phyloP scores from a whole-genome alignment of 2,329 filamentous ascomycete genomes.

The Alternaria gaisen region DNA sequence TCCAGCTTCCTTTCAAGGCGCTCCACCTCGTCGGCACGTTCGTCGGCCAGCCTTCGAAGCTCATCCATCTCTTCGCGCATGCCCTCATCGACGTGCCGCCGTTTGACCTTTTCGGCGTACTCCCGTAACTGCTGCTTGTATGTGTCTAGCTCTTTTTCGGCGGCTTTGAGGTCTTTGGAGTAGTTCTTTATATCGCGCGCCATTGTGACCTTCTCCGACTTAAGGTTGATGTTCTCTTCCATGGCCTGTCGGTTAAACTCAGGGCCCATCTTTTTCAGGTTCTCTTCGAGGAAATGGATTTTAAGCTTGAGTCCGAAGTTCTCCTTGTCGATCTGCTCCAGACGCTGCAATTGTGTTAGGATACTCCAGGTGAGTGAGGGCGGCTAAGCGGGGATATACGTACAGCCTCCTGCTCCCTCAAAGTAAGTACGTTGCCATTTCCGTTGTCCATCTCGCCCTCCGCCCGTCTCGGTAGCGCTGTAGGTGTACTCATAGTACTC shows the following conservation, averaged over 20 bases:
- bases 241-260: slow-evolving; percentile 89
- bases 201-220: slow-evolving; percentile 90
- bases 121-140: slow-evolving; percentile 84
- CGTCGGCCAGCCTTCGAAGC: slow-evolving; percentile 55
- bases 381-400: slow-evolving; percentile 26
- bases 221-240: slow-evolving; percentile 94
- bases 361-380: too few species aligned
- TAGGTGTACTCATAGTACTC: slow-evolving; percentile 81
- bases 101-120: slow-evolving; percentile 81
- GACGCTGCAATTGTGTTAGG: slow-evolving; percentile 61
- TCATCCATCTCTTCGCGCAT: slow-evolving; percentile 69
- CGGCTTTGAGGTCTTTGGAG: slow-evolving; percentile 81
- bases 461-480: slow-evolving; percentile 72
- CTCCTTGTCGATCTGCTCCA: slow-evolving; percentile 96
- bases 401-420: slow-evolving; percentile 93
- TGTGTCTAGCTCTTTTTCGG: slow-evolving; percentile 85
- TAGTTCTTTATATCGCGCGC: slow-evolving; percentile 85
- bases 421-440: slow-evolving; percentile 86
- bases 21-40: slow-evolving; percentile 51
- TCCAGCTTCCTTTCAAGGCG: slow-evolving; percentile 47
- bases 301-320: slow-evolving; percentile 78
- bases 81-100: slow-evolving; percentile 75
- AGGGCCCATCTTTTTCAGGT: slow-evolving; percentile 83
- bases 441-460: slow-evolving; percentile 75
- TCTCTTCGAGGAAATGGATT: slow-evolving; percentile 91